Evolutionary conservation across 2,329 filamentous ascomycete genomes (phyloP).

Genomic region (Metarhizium rileyi): DNA sequence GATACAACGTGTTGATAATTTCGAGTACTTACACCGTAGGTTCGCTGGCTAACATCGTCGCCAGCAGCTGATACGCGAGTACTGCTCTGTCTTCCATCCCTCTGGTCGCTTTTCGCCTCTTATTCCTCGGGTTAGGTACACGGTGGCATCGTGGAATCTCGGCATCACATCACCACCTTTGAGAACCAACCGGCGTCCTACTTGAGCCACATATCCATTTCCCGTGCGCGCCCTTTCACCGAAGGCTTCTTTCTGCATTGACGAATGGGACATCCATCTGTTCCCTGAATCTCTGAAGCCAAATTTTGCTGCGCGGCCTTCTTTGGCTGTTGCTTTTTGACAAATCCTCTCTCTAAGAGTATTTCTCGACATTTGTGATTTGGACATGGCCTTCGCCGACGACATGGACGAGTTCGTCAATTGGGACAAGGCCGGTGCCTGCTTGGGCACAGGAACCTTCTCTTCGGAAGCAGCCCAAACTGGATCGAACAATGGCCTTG

Average conservation of each 20-base stretch:
- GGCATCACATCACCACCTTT: background rate
- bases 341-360: no score
- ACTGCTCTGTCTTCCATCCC: background rate
- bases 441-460: slow-evolving; percentile 22
- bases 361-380: slow-evolving; percentile 10
- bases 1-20: background rate
- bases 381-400: slow-evolving; percentile 30
- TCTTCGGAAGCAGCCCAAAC: slow-evolving; percentile 23
- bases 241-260: slow-evolving; percentile 1
- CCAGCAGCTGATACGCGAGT: background rate
- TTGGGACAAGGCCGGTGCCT: slow-evolving; percentile 43
- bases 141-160: background rate
- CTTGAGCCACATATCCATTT: background rate
- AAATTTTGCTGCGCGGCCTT: slow-evolving; percentile 1
- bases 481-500: slow-evolving; percentile 23
- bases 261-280: slow-evolving; percentile 8
- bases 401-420: slow-evolving; percentile 55
- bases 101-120: background rate
- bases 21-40: background rate
- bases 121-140: background rate
- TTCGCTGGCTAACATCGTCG: background rate
- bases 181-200: background rate
- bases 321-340: slow-evolving; percentile 6
- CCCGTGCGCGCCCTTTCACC: background rate
- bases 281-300: slow-evolving; percentile 7